A percentile compares a stretch with the other conserved stretches of the same genome.
Conservation (phyloP, 2,329 filamentous ascomycete genomes). For the Emmonsiellopsis sp. region DNA sequence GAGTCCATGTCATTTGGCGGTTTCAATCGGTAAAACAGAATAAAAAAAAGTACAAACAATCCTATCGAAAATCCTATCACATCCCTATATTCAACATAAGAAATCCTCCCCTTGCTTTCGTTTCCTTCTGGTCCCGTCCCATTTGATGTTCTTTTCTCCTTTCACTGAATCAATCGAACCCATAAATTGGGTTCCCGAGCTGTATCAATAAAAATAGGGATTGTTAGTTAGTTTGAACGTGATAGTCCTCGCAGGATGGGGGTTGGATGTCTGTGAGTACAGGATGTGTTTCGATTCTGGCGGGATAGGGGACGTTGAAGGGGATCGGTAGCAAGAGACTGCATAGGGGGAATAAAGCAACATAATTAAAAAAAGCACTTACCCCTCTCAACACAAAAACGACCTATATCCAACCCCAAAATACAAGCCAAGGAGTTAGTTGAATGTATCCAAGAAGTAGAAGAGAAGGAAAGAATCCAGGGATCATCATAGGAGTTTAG, state of each 20-base stretch:
- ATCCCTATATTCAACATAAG: too few species aligned
- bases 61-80: too few species aligned
- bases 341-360: background rate
- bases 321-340: too few species aligned
- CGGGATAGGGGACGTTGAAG: background rate
- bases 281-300: background rate
- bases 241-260: too few species aligned
- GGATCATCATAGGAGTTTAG: too few species aligned
- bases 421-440: background rate
- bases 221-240: background rate
- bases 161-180: constrained; percentile 5
- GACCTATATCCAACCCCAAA: constrained; percentile 2
- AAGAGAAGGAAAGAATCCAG: background rate
- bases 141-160: background rate
- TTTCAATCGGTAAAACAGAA: too few species aligned
- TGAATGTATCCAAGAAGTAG: background rate
- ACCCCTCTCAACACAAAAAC: constrained; percentile 9
- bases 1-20: too few species aligned
- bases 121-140: too few species aligned
- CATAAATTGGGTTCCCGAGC: constrained; percentile 14
- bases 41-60: too few species aligned
- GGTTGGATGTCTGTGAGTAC: too few species aligned
- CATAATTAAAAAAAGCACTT: constrained; percentile 5
- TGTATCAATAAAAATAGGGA: constrained; percentile 1
- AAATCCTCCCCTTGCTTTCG: too few species aligned